A percentile compares a stretch with the other conserved stretches of the same genome.
Evolutionary conservation across 352 stramenopile species (phyloP).

Genomic region (Globisporangium rhizosaccharum): DNA sequence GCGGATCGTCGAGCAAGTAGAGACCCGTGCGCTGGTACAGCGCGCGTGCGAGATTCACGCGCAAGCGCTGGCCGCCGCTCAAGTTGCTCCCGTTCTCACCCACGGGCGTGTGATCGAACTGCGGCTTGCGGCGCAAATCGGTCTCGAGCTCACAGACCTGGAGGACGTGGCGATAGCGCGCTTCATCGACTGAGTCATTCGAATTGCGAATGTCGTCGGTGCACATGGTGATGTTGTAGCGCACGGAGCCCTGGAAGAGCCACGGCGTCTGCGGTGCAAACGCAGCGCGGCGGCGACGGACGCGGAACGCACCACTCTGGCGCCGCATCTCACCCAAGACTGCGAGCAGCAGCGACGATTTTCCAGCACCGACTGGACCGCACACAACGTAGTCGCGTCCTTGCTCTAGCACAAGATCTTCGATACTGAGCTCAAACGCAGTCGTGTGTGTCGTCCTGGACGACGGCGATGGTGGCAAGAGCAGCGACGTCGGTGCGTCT

Average conservation of each 20-base stretch:
- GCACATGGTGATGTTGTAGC: constrained; percentile 59
- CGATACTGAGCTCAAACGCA: constrained; percentile 43
- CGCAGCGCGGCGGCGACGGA: constrained; percentile 23
- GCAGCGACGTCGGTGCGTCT: constrained; percentile 10
- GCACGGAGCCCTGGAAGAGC: constrained; percentile 59
- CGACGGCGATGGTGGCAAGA: background rate
- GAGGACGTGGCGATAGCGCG: constrained; percentile 47
- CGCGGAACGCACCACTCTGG: constrained; percentile 17
- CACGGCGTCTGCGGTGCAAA: constrained; percentile 79
- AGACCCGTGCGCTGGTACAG: constrained; percentile 63
- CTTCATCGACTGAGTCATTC: constrained; percentile 24
- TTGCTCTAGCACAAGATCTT: constrained; percentile 31
- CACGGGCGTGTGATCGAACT: constrained; percentile 42
- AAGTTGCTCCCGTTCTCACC: constrained; percentile 81
- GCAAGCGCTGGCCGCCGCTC: constrained; percentile 75
- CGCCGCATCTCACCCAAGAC: constrained; percentile 95
- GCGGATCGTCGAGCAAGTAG: constrained; percentile 87
- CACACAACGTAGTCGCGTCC: constrained; percentile 57
- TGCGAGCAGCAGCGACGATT: constrained; percentile 93
- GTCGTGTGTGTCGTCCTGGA: background rate
- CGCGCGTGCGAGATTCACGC: constrained; percentile 82
- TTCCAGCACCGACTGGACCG: constrained; percentile 92
- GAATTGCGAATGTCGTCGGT: constrained; percentile 16
- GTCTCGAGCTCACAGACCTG: constrained; percentile 61
- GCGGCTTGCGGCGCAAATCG: constrained; percentile 45